Conservation (phyloP, 2,329 filamentous ascomycete species). For the Monilinia fructigena region DNA sequence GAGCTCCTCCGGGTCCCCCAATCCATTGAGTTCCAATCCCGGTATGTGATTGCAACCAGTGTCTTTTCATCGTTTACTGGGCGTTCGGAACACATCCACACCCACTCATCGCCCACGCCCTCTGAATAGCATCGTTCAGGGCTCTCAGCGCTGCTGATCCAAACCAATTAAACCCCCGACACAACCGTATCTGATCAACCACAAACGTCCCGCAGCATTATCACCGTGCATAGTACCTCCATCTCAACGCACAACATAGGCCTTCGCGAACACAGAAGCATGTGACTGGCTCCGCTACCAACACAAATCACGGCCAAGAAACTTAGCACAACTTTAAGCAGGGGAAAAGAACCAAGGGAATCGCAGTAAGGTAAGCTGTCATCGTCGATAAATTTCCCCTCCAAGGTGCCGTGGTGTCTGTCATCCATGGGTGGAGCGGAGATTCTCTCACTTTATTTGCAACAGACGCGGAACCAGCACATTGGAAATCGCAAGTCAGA, state of each 20-base stretch:
- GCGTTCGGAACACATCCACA: neutral
- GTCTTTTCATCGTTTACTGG: neutral
- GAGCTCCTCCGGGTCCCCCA: conserved; percentile 1
- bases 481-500: no score
- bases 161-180: neutral
- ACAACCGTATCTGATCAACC: conserved; percentile 2
- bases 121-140: neutral
- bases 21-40: neutral
- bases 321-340: neutral
- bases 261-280: neutral
- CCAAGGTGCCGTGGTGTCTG: neutral
- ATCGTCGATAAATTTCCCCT: neutral
- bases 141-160: neutral
- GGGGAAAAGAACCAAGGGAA: neutral
- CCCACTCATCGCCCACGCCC: neutral
- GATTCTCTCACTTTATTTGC: conserved; percentile 3
- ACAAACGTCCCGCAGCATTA: conserved; percentile 4
- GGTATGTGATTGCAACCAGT: neutral
- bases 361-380: neutral
- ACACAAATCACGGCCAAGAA: no score
- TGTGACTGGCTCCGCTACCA: neutral
- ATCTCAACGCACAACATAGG: neutral
- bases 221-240: conserved; percentile 1
- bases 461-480: neutral
- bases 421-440: neutral